phyloP scores from a whole-genome alignment of 2,329 filamentous ascomycete species.

The Atkinsonella texensis region DNA sequence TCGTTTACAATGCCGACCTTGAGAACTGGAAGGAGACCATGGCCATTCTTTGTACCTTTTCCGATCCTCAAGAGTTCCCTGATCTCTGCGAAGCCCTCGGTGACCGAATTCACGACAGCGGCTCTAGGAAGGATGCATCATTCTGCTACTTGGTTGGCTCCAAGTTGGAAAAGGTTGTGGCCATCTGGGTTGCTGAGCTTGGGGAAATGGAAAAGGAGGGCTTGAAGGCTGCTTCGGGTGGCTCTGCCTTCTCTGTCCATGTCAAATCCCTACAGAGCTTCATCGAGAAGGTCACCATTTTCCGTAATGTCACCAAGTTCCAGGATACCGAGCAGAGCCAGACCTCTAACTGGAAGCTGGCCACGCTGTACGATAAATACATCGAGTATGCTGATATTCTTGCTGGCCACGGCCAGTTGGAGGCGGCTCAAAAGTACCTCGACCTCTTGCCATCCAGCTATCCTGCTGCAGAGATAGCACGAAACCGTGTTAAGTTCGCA shows the following conservation, averaged over 20 bases:
- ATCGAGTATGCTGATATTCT: conserved; percentile 94
- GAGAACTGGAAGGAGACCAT: conserved; percentile 95
- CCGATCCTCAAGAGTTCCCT: conserved; percentile 79
- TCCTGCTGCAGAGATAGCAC: conserved; percentile 74
- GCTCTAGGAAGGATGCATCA: conserved; percentile 74
- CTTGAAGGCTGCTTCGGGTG: conserved; percentile 54
- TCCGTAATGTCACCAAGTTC: conserved; percentile 89
- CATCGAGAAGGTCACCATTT: conserved; percentile 96
- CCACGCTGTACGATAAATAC: conserved; percentile 84
- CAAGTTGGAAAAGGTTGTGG: conserved; percentile 93
- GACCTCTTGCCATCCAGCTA: conserved; percentile 75
- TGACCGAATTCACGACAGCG: conserved; percentile 73
- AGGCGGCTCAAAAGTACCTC: conserved; percentile 82
- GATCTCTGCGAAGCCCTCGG: conserved; percentile 92
- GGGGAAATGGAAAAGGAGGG: conserved; percentile 70
- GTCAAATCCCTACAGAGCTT: conserved; percentile 80
- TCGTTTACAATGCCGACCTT: conserved; percentile 91
- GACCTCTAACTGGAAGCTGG: conserved; percentile 76
- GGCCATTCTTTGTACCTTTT: conserved; percentile 91
- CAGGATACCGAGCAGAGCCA: conserved; percentile 62
- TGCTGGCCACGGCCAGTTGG: conserved; percentile 76
- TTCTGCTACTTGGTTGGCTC: conserved; percentile 96
- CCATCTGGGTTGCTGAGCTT: conserved; percentile 86
- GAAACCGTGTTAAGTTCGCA: conserved; percentile 74
- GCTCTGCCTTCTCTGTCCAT: conserved; percentile 85